These are phyloP conservation scores for Arachis stenosperma DNA, from an alignment of 306 rosid genomes.

Conservation along the genomic window DNA sequence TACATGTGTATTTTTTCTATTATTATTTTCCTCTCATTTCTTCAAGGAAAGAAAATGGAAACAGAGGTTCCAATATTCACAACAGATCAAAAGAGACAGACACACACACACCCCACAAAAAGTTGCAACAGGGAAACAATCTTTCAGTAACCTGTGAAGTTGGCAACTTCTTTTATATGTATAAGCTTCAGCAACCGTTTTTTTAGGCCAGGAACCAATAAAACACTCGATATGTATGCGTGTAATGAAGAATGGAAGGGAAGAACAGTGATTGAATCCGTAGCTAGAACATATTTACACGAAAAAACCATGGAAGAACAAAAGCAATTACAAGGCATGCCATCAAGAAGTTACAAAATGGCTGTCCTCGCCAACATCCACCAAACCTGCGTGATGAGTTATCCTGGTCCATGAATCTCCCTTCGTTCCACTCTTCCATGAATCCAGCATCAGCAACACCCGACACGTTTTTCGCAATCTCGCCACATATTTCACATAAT, in stretches of 20 bases:
- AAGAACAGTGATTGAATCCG: conserved; percentile 33
- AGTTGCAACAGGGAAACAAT: conserved; percentile 33
- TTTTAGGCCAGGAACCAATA: no score
- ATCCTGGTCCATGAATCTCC: conserved; percentile 46
- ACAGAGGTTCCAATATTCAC: conserved; percentile 19
- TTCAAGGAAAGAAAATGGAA: neutral
- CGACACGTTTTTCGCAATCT: conserved; percentile 66
- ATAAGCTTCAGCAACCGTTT: conserved; percentile 26
- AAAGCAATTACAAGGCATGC: conserved; percentile 94
- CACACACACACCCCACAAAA: conserved; percentile 15
- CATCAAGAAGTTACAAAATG: conserved; percentile 97
- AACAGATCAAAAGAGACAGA: conserved; percentile 14
- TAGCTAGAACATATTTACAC: conserved; percentile 79
- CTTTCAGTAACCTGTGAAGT: conserved; percentile 29
- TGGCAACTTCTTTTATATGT: conserved; percentile 24
- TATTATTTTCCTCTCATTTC: neutral
- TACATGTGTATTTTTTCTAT: neutral
- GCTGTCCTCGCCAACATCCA: conserved; percentile 88
- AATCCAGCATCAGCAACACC: conserved; percentile 58
- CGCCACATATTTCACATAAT: conserved; percentile 86
- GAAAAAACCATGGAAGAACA: conserved; percentile 96
- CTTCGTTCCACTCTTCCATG: conserved; percentile 88
- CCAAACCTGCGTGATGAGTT: conserved; percentile 49
- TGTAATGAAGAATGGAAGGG: conserved; percentile 39
- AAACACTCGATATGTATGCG: conserved; percentile 8